phyloP scores from a whole-genome alignment of 2,329 filamentous ascomycete species.

The Hypoxylon sp. region DNA sequence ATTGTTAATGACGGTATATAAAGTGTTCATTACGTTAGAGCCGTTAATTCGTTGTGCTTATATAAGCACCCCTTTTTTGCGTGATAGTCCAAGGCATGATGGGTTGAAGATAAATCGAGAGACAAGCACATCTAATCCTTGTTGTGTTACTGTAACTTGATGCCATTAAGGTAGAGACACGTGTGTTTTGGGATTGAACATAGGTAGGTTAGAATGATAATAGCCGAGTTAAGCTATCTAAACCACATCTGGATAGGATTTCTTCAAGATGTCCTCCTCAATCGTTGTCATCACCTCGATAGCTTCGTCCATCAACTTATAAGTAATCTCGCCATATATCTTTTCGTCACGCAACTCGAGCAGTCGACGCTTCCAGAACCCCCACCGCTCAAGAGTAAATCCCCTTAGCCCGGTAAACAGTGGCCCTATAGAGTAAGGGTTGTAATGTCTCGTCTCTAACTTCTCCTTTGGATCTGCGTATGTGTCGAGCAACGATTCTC shows the following conservation, averaged over 20 bases:
- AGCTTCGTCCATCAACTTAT: constrained; percentile 11
- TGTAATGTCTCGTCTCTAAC: constrained; percentile 6
- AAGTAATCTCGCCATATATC: constrained; percentile 7
- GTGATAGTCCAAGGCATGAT: no score
- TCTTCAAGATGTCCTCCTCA: constrained; percentile 1
- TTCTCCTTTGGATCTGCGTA: constrained; percentile 9
- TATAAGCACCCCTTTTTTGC: no score
- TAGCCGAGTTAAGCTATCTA: no score
- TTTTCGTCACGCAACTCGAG: constrained; percentile 9
- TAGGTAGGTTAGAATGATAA: no score
- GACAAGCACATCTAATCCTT: no score
- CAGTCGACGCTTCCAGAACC: constrained; percentile 18
- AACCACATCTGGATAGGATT: constrained; percentile 6
- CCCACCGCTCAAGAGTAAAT: constrained; percentile 13
- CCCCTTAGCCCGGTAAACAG: constrained; percentile 9
- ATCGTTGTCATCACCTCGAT: constrained; percentile 10
- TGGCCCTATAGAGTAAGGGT: constrained; percentile 18
- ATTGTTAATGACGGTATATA: no score
- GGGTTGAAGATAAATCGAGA: no score
- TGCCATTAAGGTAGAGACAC: no score
- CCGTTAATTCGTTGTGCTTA: no score
- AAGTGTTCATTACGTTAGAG: no score
- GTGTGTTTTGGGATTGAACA: no score
- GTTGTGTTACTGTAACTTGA: no score
- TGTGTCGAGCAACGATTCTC: constrained; percentile 9